Percentiles rank a stretch among this genome's conserved stretches.
Conservation (phyloP, 768 basidiomycete genomes). For the Hydnomerulius pinastri region DNA sequence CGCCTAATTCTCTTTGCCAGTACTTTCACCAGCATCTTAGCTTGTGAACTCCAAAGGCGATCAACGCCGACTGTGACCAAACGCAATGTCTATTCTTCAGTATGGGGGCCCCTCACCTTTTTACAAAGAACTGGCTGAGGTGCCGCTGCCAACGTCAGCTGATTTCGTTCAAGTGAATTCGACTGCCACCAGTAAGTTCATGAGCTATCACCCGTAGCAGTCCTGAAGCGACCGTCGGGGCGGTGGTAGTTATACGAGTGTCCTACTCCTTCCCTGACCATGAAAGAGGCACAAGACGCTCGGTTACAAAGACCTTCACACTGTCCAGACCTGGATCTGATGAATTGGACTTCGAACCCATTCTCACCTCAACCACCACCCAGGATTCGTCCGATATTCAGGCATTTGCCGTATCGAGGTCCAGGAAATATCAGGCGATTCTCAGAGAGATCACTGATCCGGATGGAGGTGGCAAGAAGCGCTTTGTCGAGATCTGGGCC, state of each 20-base stretch:
- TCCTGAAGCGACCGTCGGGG: too few species aligned
- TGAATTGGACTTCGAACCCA: constrained; percentile 7
- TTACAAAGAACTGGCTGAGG: constrained; percentile 37
- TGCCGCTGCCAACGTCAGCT: constrained; percentile 35
- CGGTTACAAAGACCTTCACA: constrained; percentile 40
- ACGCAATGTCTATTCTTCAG: constrained; percentile 6
- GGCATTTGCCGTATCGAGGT: constrained; percentile 42
- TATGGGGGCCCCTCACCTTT: constrained; percentile 5
- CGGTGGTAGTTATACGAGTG: constrained; percentile 40
- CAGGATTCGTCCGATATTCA: constrained; percentile 33
- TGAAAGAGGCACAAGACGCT: constrained; percentile 44
- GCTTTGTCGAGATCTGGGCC: constrained; percentile 59
- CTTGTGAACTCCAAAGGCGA: not conserved
- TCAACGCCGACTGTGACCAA: not conserved
- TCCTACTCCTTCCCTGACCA: constrained; percentile 48
- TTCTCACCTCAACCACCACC: constrained; percentile 1
- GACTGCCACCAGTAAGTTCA: constrained; percentile 5
- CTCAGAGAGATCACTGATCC: constrained; percentile 38
- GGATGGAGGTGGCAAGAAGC: constrained; percentile 32
- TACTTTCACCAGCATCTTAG: not conserved
- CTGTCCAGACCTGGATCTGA: constrained; percentile 12
- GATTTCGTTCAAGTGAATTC: constrained; percentile 21
- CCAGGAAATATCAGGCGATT: constrained; percentile 40
- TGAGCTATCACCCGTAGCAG: too few species aligned
- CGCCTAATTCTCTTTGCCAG: too few species aligned